Percentiles rank a stretch among this genome's conserved stretches.
phyloP scores from a whole-genome alignment of 202 grass and related monocot species.

The Dendrocalamus latiflorus region DNA sequence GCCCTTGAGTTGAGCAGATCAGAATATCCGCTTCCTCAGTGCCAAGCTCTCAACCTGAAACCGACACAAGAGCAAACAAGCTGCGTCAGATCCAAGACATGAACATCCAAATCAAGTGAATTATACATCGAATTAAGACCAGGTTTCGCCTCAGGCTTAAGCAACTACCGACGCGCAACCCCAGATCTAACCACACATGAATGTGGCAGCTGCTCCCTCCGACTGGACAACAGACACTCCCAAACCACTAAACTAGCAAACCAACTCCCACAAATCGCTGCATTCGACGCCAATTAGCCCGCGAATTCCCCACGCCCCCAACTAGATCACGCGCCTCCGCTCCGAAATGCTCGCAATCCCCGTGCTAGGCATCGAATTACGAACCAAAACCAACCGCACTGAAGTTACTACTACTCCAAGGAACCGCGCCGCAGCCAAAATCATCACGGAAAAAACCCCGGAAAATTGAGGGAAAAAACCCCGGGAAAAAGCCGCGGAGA shows the following conservation, averaged over 20 bases:
- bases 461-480: neutral
- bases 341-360: neutral
- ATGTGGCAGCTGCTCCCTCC: neutral
- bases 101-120: neutral
- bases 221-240: neutral
- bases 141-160: neutral
- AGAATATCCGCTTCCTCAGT: slow-evolving; percentile 5
- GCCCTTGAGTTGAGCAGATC: slow-evolving; percentile 28
- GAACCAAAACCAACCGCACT: neutral
- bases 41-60: slow-evolving; percentile 52
- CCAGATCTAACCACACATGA: slow-evolving; percentile 22
- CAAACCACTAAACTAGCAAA: neutral
- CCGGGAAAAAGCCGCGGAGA: neutral
- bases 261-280: neutral
- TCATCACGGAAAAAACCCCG: neutral
- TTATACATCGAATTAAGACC: neutral
- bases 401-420: neutral
- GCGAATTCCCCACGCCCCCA: neutral
- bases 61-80: neutral
- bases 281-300: neutral
- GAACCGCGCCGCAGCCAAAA: neutral
- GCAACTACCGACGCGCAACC: neutral
- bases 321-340: slow-evolving; percentile 3
- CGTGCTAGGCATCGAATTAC: neutral
- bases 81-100: slow-evolving; percentile 38